Percentiles rank a stretch among this genome's conserved stretches.
These are phyloP conservation scores for Ceratobasidium papillatum DNA, from an alignment of 1,284 basidiomycete species.

Conservation along the genomic window DNA sequence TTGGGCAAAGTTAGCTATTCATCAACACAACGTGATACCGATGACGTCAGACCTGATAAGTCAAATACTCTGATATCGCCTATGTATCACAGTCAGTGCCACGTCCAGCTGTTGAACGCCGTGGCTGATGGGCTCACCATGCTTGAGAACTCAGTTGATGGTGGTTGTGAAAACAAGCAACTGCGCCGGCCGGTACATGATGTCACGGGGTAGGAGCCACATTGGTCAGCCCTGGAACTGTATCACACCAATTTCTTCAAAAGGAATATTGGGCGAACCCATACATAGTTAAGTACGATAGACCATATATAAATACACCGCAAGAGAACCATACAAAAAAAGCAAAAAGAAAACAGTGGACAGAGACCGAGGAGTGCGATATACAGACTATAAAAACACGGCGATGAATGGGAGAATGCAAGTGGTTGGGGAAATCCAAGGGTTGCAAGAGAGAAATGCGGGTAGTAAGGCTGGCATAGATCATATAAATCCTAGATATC, in stretches of 20 bases:
- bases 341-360: background rate
- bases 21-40: background rate
- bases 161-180: background rate
- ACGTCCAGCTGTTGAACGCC: background rate
- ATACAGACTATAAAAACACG: conserved; percentile 15
- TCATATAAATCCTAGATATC: background rate
- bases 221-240: conserved; percentile 16
- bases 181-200: conserved; percentile 12
- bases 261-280: conserved; percentile 21
- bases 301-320: conserved; percentile 26
- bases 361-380: background rate
- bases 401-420: conserved; percentile 7
- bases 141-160: conserved; percentile 10
- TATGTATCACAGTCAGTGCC: background rate
- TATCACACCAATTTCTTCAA: conserved; percentile 4
- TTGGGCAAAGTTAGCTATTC: conserved; percentile 3
- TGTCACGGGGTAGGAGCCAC: conserved; percentile 7
- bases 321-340: conserved; percentile 10
- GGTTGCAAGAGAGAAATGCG: conserved; percentile 1
- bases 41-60: conserved; percentile 27
- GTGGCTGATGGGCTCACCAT: background rate
- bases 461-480: background rate
- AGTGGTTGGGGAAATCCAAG: background rate
- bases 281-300: conserved; percentile 1
- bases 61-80: conserved; percentile 28